Percentiles rank a stretch among this genome's conserved stretches.
Evolutionary conservation across 129 eudicot genomes (phyloP).

Genomic region (Chrysanthemum lavandulifolium): DNA sequence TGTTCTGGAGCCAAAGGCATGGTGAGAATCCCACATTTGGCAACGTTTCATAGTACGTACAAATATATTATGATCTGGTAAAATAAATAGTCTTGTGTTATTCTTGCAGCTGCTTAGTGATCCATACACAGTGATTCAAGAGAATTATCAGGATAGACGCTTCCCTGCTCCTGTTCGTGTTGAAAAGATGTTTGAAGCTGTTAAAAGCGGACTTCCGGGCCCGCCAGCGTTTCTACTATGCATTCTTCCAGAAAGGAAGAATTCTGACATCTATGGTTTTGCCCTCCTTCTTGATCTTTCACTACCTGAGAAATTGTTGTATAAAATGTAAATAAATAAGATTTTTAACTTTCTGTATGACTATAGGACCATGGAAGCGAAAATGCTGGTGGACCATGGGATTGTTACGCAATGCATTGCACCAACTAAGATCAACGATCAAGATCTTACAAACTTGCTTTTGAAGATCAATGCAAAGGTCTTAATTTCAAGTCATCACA

Average conservation of each 20-base stretch:
- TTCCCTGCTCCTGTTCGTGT: constrained; percentile 65
- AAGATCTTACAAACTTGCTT: constrained; percentile 63
- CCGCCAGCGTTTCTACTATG: constrained; percentile 58
- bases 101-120: constrained; percentile 24
- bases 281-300: background rate
- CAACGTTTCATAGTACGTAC: constrained; percentile 25
- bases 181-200: constrained; percentile 55
- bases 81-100: constrained; percentile 39
- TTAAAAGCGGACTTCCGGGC: constrained; percentile 49
- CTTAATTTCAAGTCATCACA: constrained; percentile 13
- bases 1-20: constrained; percentile 60
- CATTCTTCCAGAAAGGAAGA: constrained; percentile 55
- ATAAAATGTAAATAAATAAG: background rate
- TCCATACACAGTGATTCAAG: constrained; percentile 63
- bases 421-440: constrained; percentile 64
- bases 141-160: constrained; percentile 47
- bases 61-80: constrained; percentile 80
- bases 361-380: constrained; percentile 77
- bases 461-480: constrained; percentile 81
- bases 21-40: constrained; percentile 22
- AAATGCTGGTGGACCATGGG: constrained; percentile 54
- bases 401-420: constrained; percentile 79
- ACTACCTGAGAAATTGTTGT: background rate
- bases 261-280: constrained; percentile 50
- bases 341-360: constrained; percentile 49